Evolutionary conservation across 192 early-diverging fungal species (phyloP), one percentile per base, ranked within the genome.

Genomic region (Radiomyces spectabilis): DNA sequence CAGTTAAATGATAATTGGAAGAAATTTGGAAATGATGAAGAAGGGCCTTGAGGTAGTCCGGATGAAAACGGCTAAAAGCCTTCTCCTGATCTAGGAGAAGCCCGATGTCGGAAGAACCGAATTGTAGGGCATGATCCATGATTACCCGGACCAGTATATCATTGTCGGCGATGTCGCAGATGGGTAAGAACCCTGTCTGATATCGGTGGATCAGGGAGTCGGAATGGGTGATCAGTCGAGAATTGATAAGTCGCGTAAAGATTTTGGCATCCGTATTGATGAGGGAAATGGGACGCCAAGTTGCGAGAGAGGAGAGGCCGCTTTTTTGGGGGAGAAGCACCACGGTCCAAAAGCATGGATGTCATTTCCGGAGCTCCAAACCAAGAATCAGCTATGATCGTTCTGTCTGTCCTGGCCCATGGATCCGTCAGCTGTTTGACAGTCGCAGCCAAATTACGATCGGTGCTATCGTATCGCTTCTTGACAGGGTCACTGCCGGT

Each of bases 281-380:
- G 4, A 57, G 16, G 10, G 55, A 46, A 1, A 57, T 5, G n/a
- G 55, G 55, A 4, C 42, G 30, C 41, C 42, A 57, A n/a, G 30
- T 69, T 2, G 34, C 24, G 15, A 66, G 47, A 2, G 37, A 13
- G 4, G 33, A 10, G 21, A 48, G 19, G 25, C 55, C 57, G 7
- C 57, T 52, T 41, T 59, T 66, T 35, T 60, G 59, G 27, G 16
- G 35, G 1, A 60, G 53, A n/a, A 60, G 32, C n/a, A n/a, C n/a
- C n/a, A n/a, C n/a, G n/a, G n/a, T n/a, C n/a, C n/a, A n/a, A n/a
- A n/a, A n/a, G n/a, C n/a, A n/a, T n/a, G n/a, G n/a, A n/a, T n/a
- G n/a, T n/a, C n/a, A n/a, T n/a, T n/a, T n/a, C n/a, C n/a, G n/a
- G n/a, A n/a, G n/a, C n/a, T n/a, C n/a, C n/a, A n/a, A n/a, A n/a